Percentiles rank a stretch among this genome's conserved stretches.
Conservation (phyloP, 2,329 filamentous ascomycete genomes). For the Rhinocladiella similis region DNA sequence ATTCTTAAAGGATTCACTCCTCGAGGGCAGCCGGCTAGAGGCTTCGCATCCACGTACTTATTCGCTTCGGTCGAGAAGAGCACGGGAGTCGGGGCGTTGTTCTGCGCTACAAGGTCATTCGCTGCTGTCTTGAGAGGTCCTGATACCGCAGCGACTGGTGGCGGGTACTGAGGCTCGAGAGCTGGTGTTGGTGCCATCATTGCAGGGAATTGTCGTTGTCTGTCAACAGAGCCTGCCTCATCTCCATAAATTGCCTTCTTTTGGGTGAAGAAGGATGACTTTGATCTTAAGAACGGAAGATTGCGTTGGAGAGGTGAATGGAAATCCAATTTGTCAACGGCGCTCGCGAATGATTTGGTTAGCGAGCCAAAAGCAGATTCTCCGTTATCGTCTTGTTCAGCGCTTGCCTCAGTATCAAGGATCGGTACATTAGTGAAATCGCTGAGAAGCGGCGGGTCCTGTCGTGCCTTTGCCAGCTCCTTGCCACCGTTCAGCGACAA, state of each 20-base stretch:
- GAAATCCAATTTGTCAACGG: constrained; percentile 27
- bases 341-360: constrained; percentile 27
- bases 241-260: constrained; percentile 10
- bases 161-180: no score
- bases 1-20: constrained; percentile 25
- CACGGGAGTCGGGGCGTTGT: constrained; percentile 6
- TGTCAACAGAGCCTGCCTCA: not conserved
- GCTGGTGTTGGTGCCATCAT: not conserved
- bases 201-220: constrained; percentile 1
- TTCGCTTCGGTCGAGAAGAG: constrained; percentile 20
- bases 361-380: constrained; percentile 23
- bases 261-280: constrained; percentile 18
- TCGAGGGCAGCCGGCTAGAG: constrained; percentile 7
- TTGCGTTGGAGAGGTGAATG: constrained; percentile 17
- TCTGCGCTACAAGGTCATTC: not conserved
- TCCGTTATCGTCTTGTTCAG: constrained; percentile 16
- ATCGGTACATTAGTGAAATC: constrained; percentile 4
- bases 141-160: not conserved
- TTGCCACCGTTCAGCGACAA: constrained; percentile 15
- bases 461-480: not conserved
- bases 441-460: constrained; percentile 18
- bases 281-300: constrained; percentile 13
- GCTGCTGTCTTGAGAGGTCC: not conserved
- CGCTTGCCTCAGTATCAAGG: constrained; percentile 6
- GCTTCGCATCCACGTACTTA: constrained; percentile 14